Conservation (phyloP, 2,329 filamentous ascomycete genomes). For the Aspergillus chevalieri region DNA sequence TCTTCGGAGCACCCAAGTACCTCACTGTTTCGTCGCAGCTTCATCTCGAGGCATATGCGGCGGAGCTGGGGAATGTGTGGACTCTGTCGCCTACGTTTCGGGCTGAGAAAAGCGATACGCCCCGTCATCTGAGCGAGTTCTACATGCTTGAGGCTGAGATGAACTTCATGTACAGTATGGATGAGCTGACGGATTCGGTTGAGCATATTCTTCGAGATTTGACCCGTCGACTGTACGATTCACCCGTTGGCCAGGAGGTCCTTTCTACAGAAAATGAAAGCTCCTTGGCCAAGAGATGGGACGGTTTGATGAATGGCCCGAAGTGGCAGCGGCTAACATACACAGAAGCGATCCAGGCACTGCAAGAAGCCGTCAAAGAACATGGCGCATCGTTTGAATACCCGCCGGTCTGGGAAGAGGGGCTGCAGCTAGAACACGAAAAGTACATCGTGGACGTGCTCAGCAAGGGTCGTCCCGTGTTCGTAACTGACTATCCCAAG, state of each 20-base stretch:
- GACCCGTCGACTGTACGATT: slow-evolving; percentile 45
- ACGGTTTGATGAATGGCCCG: slow-evolving; percentile 51
- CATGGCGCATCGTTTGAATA: slow-evolving; percentile 56
- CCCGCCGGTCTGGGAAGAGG: slow-evolving; percentile 62
- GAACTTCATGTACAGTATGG: slow-evolving; percentile 66
- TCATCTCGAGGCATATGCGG: slow-evolving; percentile 85
- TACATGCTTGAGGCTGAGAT: slow-evolving; percentile 97
- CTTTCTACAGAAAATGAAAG: slow-evolving; percentile 30
- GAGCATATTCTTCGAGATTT: slow-evolving; percentile 67
- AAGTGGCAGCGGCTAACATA: slow-evolving; percentile 81
- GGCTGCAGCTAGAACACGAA: slow-evolving; percentile 88
- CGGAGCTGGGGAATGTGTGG: slow-evolving; percentile 87
- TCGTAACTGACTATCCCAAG: slow-evolving; percentile 89
- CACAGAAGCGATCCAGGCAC: slow-evolving; percentile 63
- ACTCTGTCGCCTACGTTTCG: slow-evolving; percentile 89
- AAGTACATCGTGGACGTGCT: slow-evolving; percentile 69
- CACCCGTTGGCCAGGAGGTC: slow-evolving; percentile 51
- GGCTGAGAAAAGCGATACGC: slow-evolving; percentile 87
- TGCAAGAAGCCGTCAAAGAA: slow-evolving; percentile 54
- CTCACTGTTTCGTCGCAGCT: slow-evolving; percentile 92
- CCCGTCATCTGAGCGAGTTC: slow-evolving; percentile 91
- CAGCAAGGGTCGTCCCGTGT: slow-evolving; percentile 64
- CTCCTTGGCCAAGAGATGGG: slow-evolving; percentile 64
- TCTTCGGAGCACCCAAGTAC: slow-evolving; percentile 86
- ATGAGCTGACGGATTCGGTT: slow-evolving; percentile 68